Evolutionary conservation across 805 yeast genomes (phyloP).

Genomic region (Cyberlindnera galapagoensis): DNA sequence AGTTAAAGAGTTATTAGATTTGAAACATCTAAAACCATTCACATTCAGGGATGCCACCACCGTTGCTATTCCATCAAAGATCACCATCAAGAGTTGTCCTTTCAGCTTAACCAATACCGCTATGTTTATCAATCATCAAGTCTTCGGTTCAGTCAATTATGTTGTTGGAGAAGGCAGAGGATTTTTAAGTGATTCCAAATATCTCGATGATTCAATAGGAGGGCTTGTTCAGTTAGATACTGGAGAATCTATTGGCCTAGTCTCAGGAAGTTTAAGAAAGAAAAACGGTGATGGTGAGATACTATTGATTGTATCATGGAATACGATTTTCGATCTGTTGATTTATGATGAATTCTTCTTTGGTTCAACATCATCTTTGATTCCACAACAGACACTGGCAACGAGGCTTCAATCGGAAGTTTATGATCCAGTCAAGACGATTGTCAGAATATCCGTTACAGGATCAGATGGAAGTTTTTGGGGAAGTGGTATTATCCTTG

Average conservation of each 20-base stretch:
- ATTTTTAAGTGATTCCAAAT: slow-evolving; percentile 20
- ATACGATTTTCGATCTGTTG: slow-evolving; percentile 13
- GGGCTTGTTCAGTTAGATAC: slow-evolving; percentile 16
- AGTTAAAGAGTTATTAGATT: slow-evolving; percentile 9
- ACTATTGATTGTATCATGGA: slow-evolving; percentile 21
- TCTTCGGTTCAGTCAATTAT: slow-evolving; percentile 17
- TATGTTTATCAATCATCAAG: slow-evolving; percentile 18
- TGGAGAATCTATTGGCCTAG: slow-evolving; percentile 13
- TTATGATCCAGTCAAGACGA: slow-evolving; percentile 15
- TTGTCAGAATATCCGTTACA: slow-evolving; percentile 19
- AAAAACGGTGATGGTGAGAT: slow-evolving; percentile 26
- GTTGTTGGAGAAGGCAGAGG: slow-evolving; percentile 11
- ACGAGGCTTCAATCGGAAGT: too few relatives aligned
- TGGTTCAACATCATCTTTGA: background rate
- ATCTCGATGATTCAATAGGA: slow-evolving; percentile 24
- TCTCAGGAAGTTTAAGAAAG: slow-evolving; percentile 19
- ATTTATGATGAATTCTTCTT: slow-evolving; percentile 5
- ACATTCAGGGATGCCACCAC: slow-evolving; percentile 5
- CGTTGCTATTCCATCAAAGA: slow-evolving; percentile 14
- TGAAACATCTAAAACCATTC: slow-evolving; percentile 8
- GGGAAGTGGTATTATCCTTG: slow-evolving; percentile 25
- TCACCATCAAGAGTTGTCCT: slow-evolving; percentile 21
- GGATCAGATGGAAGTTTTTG: slow-evolving; percentile 18
- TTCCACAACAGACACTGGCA: background rate
- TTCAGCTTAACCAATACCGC: slow-evolving; percentile 26